Evolutionary conservation across 2,329 filamentous ascomycete species (phyloP), one percentile per base, ranked within the genome.

Genomic region (Cladorrhinum sp.): DNA sequence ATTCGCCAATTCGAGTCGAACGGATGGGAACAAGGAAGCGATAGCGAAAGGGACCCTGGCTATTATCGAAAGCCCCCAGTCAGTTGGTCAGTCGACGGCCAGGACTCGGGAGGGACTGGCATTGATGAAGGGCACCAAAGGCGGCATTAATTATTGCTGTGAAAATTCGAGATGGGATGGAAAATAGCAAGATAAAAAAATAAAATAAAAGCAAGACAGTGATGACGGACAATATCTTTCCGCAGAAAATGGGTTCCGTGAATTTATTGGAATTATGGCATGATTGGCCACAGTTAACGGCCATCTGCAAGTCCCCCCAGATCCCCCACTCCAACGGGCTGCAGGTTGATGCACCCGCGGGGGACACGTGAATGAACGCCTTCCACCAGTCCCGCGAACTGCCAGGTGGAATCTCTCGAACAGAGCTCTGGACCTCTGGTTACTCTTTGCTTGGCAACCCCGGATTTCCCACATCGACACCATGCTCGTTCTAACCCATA

Each of bases 301-400:
- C 50, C 51, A 50, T 55, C 58, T 61, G 58, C 56, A 24, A 53
- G 58, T 49, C 52, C 27, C 12, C 38, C 58, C 51, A 50, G 52
- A 56, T 56, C 53, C 59, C 62, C 62, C 62, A 56, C 59, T 61
- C 8, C 13, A 56, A 54, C 59, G 58, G 64, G 50, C 56, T 65
- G 64, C 59, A 65, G 36, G 45, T 50, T 45, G 38, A 60, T 65
- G 64, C 60, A 64, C 51, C 60, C 60, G 38, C n/a, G n/a, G n/a
- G 59, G 38, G 59, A 59, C 64, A 62, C 56, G 64, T 62, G 62
- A 63, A 55, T 8, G 41, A 64, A 65, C 64, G 50, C 41, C 32
- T 48, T 27, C 55, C 22, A 38, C 56, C 55, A 51, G 36, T 32
- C 57, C 48, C 36, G 24, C 27, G 62, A 65, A 62, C 22, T 27